phyloP scores from a whole-genome alignment of 768 basidiomycete species.

The Butyriboletus loyo region DNA sequence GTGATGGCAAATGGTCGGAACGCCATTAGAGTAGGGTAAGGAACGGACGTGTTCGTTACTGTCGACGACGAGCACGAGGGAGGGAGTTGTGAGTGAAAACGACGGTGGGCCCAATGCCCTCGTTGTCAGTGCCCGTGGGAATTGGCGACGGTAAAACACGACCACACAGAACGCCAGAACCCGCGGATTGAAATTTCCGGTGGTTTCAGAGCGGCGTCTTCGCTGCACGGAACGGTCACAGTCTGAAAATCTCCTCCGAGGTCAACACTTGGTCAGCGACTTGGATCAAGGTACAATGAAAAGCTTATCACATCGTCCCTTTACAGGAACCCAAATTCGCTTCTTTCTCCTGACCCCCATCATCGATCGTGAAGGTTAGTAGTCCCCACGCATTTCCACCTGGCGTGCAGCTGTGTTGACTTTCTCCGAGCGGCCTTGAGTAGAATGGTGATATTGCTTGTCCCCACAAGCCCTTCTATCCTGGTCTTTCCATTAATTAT shows the following conservation, averaged over 20 bases:
- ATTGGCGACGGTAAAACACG: constrained; percentile 4
- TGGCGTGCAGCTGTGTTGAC: neutral
- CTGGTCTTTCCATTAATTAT: neutral
- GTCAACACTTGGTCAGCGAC: too few species aligned
- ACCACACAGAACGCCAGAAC: constrained; percentile 5
- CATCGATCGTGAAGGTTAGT: neutral
- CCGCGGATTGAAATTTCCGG: neutral
- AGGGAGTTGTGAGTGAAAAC: neutral
- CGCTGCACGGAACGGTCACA: neutral
- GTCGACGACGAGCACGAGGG: neutral
- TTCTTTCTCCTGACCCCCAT: neutral
- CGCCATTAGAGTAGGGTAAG: constrained; percentile 34
- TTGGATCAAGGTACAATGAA: neutral
- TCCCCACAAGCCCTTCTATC: neutral
- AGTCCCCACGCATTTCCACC: neutral
- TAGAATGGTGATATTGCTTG: neutral
- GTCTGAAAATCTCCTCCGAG: neutral
- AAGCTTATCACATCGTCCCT: constrained; percentile 12
- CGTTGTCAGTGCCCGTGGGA: constrained; percentile 1
- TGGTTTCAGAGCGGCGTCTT: neutral
- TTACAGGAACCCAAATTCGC: neutral
- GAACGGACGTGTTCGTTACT: constrained; percentile 26
- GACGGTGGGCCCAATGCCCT: too few species aligned
- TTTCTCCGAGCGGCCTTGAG: neutral
- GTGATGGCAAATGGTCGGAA: constrained; percentile 54